Evolutionary conservation across 148 eudicot genomes (phyloP), one percentile per base, ranked within the genome.

Genomic region (Hydrangea macrophylla): DNA sequence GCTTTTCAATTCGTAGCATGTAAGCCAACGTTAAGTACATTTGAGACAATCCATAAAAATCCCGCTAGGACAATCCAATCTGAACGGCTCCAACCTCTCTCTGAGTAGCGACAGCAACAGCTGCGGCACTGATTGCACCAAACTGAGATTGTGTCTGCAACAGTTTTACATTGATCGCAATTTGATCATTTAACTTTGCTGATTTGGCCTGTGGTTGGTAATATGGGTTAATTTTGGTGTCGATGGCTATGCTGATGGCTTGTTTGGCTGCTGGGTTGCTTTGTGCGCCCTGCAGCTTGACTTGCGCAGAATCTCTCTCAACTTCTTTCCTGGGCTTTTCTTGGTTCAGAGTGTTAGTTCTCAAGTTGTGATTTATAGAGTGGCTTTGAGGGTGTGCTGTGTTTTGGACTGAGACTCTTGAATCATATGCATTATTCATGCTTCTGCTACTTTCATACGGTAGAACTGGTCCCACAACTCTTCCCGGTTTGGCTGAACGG

Each of bases 81-180:
- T 84, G 90, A 55, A 88, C 86, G 28, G 89, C 76, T 48, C 93
- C 94, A 30, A 80, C 94, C 58, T 90, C 90, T 70, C 96, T 71
- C 31, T 84, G 90, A 71, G 96, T 88, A 68, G 88, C 85, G 70
- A 78, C 89, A 17, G 87, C 88, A 55, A 84, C 91, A 5, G 91
- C 84, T 0, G 85, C 69, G 51, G 92, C 89, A 28, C 89, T 75
- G 24, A 72, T 78, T 2, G 80, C 78, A 23, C 82, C 85, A 60
- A 86, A 76, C 77, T 86, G 96, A 9, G 96, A 77, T 58, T 87
- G 98, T 7, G 91, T 88, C 66, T 94, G 96, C 77, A 88, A 42
- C 23, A 90, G 24, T 73, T 90, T 90, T 7, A 87, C 90, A 71
- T 90, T 86, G 0, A 93, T 75, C 18, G 90, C 82, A 12, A 84